These are phyloP conservation scores for Vigna unguiculata DNA, from an alignment of 306 rosid genomes.

Conservation along the genomic window DNA sequence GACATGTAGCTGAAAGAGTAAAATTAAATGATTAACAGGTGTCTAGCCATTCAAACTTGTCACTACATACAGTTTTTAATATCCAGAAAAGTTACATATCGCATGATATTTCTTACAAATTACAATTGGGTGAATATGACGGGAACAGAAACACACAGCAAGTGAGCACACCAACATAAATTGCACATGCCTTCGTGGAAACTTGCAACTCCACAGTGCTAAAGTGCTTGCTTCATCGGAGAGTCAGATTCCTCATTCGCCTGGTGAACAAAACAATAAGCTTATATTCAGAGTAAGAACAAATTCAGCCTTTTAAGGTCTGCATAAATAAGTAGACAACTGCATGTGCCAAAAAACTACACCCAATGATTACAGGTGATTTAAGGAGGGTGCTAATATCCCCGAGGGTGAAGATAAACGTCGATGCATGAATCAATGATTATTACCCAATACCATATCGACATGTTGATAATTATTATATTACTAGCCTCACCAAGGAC, in stretches of 20 bases:
- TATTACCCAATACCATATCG: not conserved
- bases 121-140: slow-evolving; percentile 15
- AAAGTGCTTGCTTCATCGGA: slow-evolving; percentile 45
- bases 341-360: slow-evolving; percentile 48
- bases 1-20: no score
- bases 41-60: not conserved
- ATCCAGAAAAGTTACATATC: slow-evolving; percentile 1
- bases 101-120: slow-evolving; percentile 34
- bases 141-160: slow-evolving; percentile 24
- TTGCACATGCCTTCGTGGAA: slow-evolving; percentile 25
- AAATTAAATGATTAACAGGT: not conserved
- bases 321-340: not conserved
- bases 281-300: not conserved
- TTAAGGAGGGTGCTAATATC: not conserved
- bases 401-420: not conserved
- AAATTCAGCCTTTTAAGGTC: slow-evolving; percentile 10
- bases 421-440: slow-evolving; percentile 38
- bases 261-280: slow-evolving; percentile 42
- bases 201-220: slow-evolving; percentile 13
- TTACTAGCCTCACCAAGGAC: slow-evolving; percentile 35
- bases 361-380: slow-evolving; percentile 45
- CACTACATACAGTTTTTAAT: not conserved
- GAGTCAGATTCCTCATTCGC: slow-evolving; percentile 67
- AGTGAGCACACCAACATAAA: slow-evolving; percentile 23
- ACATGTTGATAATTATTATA: slow-evolving; percentile 1